Conservation (phyloP, 257 asterid species). For the Lithospermum erythrorhizon region DNA sequence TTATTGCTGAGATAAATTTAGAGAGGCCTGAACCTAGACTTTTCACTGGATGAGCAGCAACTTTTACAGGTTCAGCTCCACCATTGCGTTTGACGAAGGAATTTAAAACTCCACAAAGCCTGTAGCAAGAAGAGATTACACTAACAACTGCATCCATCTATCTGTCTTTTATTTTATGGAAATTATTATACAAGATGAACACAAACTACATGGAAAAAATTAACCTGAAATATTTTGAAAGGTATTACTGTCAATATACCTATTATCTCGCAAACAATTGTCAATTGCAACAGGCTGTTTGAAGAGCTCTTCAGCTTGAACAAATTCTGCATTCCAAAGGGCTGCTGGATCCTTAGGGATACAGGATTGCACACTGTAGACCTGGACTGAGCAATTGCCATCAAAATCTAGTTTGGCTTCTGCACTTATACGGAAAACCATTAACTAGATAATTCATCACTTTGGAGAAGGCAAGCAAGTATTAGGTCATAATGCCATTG, state of each 20-base stretch:
- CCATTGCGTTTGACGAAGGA: slow-evolving; percentile 49
- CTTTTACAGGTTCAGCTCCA: slow-evolving; percentile 30
- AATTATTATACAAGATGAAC: neutral
- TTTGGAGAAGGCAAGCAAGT: too few relatives aligned
- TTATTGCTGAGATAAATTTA: slow-evolving; percentile 22
- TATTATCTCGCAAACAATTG: slow-evolving; percentile 74
- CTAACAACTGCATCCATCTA: neutral
- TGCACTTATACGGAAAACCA: slow-evolving; percentile 16
- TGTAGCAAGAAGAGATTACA: slow-evolving; percentile 7
- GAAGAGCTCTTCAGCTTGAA: slow-evolving; percentile 77
- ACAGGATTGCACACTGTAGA: slow-evolving; percentile 83
- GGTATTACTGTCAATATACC: slow-evolving; percentile 24
- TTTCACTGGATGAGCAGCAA: slow-evolving; percentile 32
- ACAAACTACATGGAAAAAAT: neutral
- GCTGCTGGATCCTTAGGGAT: slow-evolving; percentile 90
- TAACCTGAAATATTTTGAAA: neutral
- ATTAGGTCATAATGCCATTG: too few relatives aligned
- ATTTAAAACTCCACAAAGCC: slow-evolving; percentile 83
- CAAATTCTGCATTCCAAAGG: slow-evolving; percentile 86
- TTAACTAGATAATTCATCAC: neutral
- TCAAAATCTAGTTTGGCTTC: slow-evolving; percentile 69
- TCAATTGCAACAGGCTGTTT: slow-evolving; percentile 48
- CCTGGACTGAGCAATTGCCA: slow-evolving; percentile 60
- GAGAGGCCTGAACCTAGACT: slow-evolving; percentile 34
- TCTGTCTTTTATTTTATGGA: neutral